Evolutionary conservation across 345 rosid genomes (phyloP).

Genomic region (Populus davidiana): DNA sequence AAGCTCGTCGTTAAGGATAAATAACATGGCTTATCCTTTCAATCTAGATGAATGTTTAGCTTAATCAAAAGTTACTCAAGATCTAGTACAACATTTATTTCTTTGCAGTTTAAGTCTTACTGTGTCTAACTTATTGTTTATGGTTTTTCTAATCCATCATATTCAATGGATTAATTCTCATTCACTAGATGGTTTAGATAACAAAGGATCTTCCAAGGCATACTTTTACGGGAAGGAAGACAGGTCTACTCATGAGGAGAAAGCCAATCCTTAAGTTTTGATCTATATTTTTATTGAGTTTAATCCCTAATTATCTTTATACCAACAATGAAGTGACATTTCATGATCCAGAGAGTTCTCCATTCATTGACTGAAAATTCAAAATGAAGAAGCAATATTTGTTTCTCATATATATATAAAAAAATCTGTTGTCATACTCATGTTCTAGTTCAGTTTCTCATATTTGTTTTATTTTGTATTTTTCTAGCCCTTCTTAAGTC

Average conservation of each 20-base stretch:
- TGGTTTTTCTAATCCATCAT: background rate
- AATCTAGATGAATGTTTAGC: background rate
- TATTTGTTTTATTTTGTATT: background rate
- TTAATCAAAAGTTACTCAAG: background rate
- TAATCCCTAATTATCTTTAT: background rate
- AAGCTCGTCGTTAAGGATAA: background rate
- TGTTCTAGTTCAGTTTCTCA: background rate
- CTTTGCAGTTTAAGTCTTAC: background rate
- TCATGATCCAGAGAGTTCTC: background rate
- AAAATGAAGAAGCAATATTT: background rate
- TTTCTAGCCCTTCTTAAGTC: background rate
- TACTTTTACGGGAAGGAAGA: background rate
- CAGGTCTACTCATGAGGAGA: no score
- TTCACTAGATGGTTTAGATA: background rate
- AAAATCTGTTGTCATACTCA: background rate
- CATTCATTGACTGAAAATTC: background rate
- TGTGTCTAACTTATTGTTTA: background rate
- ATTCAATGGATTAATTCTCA: background rate
- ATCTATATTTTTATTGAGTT: background rate
- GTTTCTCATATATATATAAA: background rate
- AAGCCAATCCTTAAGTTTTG: background rate
- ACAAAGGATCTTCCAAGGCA: background rate
- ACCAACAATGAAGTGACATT: background rate
- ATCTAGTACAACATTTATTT: background rate
- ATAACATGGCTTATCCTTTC: background rate